Evolutionary conservation across 192 early-diverging fungal species (phyloP), one percentile per base, ranked within the genome.

Genomic region (Spizellomyces punctatus): DNA sequence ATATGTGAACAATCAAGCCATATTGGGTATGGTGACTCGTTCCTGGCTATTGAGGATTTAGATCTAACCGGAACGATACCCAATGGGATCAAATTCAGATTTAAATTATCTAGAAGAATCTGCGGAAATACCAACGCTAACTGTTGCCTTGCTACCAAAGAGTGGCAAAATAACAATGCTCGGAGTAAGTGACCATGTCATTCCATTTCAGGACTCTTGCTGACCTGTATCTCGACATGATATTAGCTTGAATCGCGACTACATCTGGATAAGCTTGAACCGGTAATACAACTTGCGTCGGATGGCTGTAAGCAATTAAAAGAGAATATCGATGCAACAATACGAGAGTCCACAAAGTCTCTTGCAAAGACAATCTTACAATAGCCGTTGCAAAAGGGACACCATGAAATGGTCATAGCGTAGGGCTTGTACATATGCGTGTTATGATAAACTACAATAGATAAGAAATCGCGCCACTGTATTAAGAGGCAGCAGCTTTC

Each of bases 31-130:
- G 73, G 21, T 46, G 8, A 5, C 14, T 54, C 4, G 49, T 19
- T n/a, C 14, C 17, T n/a, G 4, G 50, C 2, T 14, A 61, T 55
- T 4, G 22, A 5, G 72, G 10, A 41, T 72, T 10, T 5, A 57
- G 6, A 27, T 41, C 67, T 48, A 61, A 36, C 27, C 17, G 4
- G 41, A 22, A 42, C 16, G 64, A 65, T 19, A 19, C 19, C 6
- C n/a, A n/a, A 56, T 22, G 4, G 54, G 22, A 19, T 6, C 54
- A 22, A 19, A 56, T 56, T 84, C 61, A 82, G 94, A 99, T 77
- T 76, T 98, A 36, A 98, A 98, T 61, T 81, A 89, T 59, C 81
- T 91, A 47, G 97, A 99, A 76, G 97, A 96, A 79, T 86, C 88
- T 8, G 83, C 89, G 10, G 93, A 94, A 76, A 91, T 87, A 6